Conservation (phyloP, 1,284 basidiomycete species). For the Rhodotorula mucilaginosa region DNA sequence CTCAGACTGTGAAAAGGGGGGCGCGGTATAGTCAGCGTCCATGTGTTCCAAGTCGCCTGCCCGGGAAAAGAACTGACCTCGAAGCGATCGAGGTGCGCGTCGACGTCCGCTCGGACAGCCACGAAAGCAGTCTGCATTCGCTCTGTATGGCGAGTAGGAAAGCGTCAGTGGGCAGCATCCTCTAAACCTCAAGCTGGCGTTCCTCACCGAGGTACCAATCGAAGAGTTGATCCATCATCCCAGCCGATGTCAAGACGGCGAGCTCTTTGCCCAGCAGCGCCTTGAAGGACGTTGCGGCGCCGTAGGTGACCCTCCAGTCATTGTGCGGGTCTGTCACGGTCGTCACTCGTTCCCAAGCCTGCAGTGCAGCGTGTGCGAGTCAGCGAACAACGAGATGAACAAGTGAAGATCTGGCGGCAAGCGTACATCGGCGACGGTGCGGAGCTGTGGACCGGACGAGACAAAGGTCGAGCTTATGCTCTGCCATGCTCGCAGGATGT, state of each 20-base stretch:
- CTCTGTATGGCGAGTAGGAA: not conserved
- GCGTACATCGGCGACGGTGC: conserved; percentile 1
- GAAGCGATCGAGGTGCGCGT: conserved; percentile 15
- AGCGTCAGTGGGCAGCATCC: not conserved
- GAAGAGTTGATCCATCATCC: conserved; percentile 59
- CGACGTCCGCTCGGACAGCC: conserved; percentile 4
- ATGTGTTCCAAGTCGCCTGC: no score
- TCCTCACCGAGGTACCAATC: conserved; percentile 59
- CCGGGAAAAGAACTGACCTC: not conserved
- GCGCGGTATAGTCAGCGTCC: not conserved
- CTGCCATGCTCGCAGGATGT: conserved; percentile 19
- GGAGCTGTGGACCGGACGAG: not conserved
- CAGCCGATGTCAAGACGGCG: conserved; percentile 12
- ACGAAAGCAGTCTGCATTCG: conserved; percentile 17
- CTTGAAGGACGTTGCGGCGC: not conserved
- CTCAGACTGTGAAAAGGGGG: not conserved
- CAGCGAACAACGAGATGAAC: no score
- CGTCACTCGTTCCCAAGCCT: not conserved
- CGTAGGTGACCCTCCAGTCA: not conserved
- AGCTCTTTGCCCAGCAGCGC: not conserved
- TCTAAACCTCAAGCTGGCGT: conserved; percentile 44
- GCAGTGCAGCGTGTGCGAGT: not conserved
- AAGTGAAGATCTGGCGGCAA: not conserved
- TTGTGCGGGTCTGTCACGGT: not conserved
- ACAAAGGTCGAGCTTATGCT: not conserved